Conservation (phyloP, 1,284 basidiomycete species). For the Pseudozyma hubeiensis region DNA sequence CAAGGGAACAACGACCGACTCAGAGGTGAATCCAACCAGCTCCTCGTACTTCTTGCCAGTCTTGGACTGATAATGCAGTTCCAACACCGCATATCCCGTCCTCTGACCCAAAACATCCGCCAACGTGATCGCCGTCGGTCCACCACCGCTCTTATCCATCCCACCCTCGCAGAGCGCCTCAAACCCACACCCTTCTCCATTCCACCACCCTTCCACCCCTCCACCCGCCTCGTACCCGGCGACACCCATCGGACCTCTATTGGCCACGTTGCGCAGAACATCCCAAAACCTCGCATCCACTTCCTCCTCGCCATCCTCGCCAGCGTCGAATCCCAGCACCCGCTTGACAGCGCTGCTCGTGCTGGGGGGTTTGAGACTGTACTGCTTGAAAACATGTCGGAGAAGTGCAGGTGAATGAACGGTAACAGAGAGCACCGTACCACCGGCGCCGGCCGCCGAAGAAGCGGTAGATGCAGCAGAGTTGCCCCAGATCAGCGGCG, state of each 20-base stretch:
- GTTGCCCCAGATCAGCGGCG: slow-evolving; percentile 47
- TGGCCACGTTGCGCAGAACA: slow-evolving; percentile 42
- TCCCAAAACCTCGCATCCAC: slow-evolving; percentile 57
- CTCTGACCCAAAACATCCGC: slow-evolving; percentile 25
- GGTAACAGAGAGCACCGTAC: slow-evolving; percentile 30
- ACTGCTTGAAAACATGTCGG: slow-evolving; percentile 48
- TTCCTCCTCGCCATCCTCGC: slow-evolving; percentile 17
- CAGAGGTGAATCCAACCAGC: slow-evolving; percentile 13
- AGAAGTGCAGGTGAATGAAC: slow-evolving; percentile 48
- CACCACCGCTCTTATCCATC: background rate
- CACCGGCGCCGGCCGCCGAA: slow-evolving; percentile 19
- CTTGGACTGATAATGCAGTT: slow-evolving; percentile 34
- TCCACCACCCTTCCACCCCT: slow-evolving; percentile 50
- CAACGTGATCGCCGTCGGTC: slow-evolving; percentile 12
- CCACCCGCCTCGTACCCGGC: slow-evolving; percentile 34
- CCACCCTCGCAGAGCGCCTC: slow-evolving; percentile 10
- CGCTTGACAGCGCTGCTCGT: slow-evolving; percentile 16
- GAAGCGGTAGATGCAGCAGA: background rate
- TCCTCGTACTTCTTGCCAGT: slow-evolving; percentile 49
- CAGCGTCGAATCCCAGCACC: slow-evolving; percentile 27
- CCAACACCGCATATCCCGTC: slow-evolving; percentile 26
- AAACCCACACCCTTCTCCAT: slow-evolving; percentile 20
- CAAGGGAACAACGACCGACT: slow-evolving; percentile 13
- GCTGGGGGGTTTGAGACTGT: slow-evolving; percentile 51
- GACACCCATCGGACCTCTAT: slow-evolving; percentile 50